Percentiles rank a stretch among this genome's conserved stretches.
Conservation (phyloP, 345 rosid genomes). For the Brassica nigra region DNA sequence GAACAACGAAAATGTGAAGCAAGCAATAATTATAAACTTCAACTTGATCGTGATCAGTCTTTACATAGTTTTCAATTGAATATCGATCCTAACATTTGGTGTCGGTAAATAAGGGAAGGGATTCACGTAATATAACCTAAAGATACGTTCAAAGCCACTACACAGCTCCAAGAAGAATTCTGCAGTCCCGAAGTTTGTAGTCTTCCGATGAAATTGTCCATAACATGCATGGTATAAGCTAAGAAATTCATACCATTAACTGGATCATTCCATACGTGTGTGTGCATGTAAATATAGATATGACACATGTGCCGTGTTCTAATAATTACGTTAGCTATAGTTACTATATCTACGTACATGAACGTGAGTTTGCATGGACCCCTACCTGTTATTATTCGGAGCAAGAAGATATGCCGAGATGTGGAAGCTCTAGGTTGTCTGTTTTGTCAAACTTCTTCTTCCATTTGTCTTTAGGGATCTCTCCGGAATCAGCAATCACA, state of each 20-base stretch:
- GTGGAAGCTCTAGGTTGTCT: neutral
- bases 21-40: too few species aligned
- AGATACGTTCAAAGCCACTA: constrained; percentile 19
- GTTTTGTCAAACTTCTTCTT: constrained; percentile 64
- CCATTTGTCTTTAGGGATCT: constrained; percentile 88
- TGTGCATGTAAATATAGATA: neutral
- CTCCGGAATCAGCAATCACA: constrained; percentile 75
- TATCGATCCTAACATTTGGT: constrained; percentile 12
- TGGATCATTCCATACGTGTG: constrained; percentile 12
- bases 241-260: neutral
- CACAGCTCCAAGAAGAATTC: constrained; percentile 19
- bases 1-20: too few species aligned
- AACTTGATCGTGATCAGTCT: too few species aligned
- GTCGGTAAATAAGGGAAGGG: constrained; percentile 1
- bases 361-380: constrained; percentile 32
- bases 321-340: neutral
- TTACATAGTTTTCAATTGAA: neutral
- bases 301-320: neutral
- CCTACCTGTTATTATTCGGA: constrained; percentile 6
- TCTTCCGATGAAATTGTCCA: constrained; percentile 15
- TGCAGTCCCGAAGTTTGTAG: constrained; percentile 21
- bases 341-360: constrained; percentile 16
- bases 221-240: neutral
- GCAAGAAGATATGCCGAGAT: neutral
- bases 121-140: constrained; percentile 21